Conservation (phyloP, 2,329 filamentous ascomycete species). For the Xylariaceae sp. region DNA sequence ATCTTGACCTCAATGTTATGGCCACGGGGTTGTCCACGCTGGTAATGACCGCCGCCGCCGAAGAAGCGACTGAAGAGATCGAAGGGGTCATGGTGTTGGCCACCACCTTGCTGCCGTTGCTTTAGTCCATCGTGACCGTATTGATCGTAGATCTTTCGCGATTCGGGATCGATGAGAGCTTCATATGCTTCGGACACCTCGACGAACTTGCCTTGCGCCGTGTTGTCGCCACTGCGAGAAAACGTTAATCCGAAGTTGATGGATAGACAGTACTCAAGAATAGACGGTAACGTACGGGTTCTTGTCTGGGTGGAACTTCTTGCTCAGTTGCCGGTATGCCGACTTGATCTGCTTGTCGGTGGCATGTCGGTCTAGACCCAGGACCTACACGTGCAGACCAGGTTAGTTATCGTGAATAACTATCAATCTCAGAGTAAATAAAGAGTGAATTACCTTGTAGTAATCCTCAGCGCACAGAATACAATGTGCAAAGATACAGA, state of each 20-base stretch:
- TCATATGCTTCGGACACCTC: conserved; percentile 95
- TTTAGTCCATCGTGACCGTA: conserved; percentile 89
- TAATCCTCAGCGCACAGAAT: conserved; percentile 63
- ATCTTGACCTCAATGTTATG: conserved; percentile 87
- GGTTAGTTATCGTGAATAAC: neutral
- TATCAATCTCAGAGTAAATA: neutral
- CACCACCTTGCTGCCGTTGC: conserved; percentile 68
- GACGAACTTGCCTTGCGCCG: conserved; percentile 86
- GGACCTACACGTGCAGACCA: conserved; percentile 48
- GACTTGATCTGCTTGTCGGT: conserved; percentile 87
- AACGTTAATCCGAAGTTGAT: conserved; percentile 9
- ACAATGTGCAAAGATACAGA: conserved; percentile 51
- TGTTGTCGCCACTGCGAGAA: conserved; percentile 60
- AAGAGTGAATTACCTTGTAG: conserved; percentile 59
- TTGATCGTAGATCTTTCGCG: conserved; percentile 86
- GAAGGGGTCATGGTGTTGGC: conserved; percentile 75
- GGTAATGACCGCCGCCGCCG: conserved; percentile 80
- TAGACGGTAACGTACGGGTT: conserved; percentile 64
- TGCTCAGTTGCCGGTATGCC: conserved; percentile 85
- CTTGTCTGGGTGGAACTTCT: conserved; percentile 97
- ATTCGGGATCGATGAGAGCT: conserved; percentile 71
- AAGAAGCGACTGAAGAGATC: conserved; percentile 97
- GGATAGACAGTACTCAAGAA: neutral
- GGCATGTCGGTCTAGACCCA: conserved; percentile 74
- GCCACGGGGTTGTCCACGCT: conserved; percentile 68